A percentile compares a stretch with the other conserved stretches of the same genome.
phyloP scores from a whole-genome alignment of 2,329 filamentous ascomycete genomes.

The Geosmithia flava region DNA sequence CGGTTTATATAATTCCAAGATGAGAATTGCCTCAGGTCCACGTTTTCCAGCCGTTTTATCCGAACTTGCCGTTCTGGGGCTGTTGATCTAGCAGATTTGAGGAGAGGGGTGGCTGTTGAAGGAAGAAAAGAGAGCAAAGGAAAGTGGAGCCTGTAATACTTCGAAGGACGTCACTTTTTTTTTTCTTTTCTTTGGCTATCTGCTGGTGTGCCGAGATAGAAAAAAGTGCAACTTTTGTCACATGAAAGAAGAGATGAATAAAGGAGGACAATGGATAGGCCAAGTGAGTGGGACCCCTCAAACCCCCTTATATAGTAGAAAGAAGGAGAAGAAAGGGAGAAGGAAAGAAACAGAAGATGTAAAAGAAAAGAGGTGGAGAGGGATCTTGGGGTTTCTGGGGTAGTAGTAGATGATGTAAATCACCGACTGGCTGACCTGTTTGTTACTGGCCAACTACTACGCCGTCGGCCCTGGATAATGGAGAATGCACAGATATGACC shows the following conservation, averaged over 20 bases:
- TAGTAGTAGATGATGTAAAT: background rate
- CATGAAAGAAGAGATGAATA: background rate
- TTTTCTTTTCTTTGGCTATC: too few relatives aligned
- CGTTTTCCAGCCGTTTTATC: background rate
- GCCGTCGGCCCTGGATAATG: too few relatives aligned
- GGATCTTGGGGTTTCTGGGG: background rate
- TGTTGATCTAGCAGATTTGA: background rate
- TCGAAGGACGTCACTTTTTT: background rate
- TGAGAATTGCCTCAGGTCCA: background rate
- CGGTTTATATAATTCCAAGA: background rate
- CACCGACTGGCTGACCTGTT: background rate
- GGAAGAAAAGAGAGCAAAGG: background rate
- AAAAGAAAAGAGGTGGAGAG: background rate
- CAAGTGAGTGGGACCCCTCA: too few relatives aligned
- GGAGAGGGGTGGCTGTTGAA: background rate
- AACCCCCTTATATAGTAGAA: background rate
- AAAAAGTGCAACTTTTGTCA: too few relatives aligned
- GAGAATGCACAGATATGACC: background rate
- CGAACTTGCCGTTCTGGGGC: background rate
- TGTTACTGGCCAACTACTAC: too few relatives aligned
- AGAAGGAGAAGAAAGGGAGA: background rate
- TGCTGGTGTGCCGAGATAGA: too few relatives aligned
- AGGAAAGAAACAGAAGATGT: background rate
- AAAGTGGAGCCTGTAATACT: background rate
- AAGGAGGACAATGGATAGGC: background rate